phyloP scores from a whole-genome alignment of 2,329 filamentous ascomycete species.

The Emmonsiellopsis sp. region DNA sequence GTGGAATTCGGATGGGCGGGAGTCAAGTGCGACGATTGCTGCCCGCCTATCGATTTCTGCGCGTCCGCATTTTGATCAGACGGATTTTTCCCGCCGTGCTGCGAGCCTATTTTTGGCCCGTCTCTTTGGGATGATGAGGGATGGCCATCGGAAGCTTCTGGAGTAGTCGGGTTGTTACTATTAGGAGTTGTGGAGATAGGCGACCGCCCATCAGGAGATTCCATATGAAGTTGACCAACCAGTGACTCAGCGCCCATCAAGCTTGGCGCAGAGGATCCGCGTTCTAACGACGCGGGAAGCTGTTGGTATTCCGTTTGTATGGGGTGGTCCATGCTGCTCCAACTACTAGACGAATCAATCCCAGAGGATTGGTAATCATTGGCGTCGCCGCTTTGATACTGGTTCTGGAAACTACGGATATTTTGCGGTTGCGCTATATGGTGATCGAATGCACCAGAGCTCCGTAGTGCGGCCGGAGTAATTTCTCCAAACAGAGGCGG shows the following conservation, averaged over 20 bases:
- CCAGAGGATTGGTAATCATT: conserved; percentile 28
- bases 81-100: neutral
- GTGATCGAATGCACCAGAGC: conserved; percentile 39
- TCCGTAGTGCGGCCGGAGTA: conserved; percentile 44
- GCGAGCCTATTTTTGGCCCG: neutral
- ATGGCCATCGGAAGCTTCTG: neutral
- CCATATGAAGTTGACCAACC: conserved; percentile 39
- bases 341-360: conserved; percentile 6
- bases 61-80: neutral
- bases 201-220: conserved; percentile 28
- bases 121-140: neutral
- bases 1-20: too few relatives aligned
- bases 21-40: too few relatives aligned
- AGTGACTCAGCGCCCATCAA: conserved; percentile 39
- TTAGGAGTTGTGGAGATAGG: conserved; percentile 21
- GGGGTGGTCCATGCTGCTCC: conserved; percentile 5
- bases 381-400: conserved; percentile 12
- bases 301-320: conserved; percentile 7
- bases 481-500: conserved; percentile 53
- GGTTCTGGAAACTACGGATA: conserved; percentile 12
- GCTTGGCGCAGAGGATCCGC: conserved; percentile 33
- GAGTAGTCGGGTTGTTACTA: conserved; percentile 21
- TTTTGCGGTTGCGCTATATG: conserved; percentile 19
- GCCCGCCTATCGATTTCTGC: too few relatives aligned
- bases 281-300: conserved; percentile 14